These are phyloP conservation scores for Acorus calamus DNA, from an alignment of 106 monocot genomes.

Conservation along the genomic window DNA sequence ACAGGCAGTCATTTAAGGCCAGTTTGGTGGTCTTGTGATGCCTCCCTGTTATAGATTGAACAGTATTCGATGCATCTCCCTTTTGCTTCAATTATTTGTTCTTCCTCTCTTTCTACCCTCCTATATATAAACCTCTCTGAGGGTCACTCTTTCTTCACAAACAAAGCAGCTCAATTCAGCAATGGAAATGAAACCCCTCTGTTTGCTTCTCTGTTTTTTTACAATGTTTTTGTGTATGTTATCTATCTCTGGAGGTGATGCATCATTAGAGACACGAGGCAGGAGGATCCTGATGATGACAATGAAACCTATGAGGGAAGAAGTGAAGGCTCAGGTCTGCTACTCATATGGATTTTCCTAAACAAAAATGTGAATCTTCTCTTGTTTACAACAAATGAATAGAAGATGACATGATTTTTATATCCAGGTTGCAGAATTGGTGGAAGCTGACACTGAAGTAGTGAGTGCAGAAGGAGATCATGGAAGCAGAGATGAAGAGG, in stretches of 20 bases:
- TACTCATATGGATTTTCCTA: too few species aligned
- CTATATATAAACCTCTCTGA: conserved; percentile 6
- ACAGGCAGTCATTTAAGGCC: neutral
- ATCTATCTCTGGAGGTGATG: too few species aligned
- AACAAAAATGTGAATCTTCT: too few species aligned
- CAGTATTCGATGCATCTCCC: conserved; percentile 9
- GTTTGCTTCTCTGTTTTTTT: too few species aligned
- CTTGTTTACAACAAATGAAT: too few species aligned
- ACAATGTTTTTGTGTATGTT: too few species aligned
- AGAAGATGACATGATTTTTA: too few species aligned
- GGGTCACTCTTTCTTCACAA: neutral
- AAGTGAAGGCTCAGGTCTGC: too few species aligned
- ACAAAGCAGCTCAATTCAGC: neutral
- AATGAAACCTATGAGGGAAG: too few species aligned
- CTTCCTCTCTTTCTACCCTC: neutral
- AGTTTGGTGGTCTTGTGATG: conserved; percentile 1
- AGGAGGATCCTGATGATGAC: too few species aligned
- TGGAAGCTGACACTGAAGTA: neutral
- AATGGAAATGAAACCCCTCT: too few species aligned
- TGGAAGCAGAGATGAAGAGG: neutral
- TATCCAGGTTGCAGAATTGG: neutral
- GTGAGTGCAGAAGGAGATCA: neutral
- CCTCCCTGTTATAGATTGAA: conserved; percentile 7
- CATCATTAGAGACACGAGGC: too few species aligned
- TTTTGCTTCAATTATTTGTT: conserved; percentile 19